Percentiles rank a stretch among this genome's conserved stretches.
Evolutionary conservation across 2,329 filamentous ascomycete species (phyloP).

Genomic region (Raffaelea albimanens): DNA sequence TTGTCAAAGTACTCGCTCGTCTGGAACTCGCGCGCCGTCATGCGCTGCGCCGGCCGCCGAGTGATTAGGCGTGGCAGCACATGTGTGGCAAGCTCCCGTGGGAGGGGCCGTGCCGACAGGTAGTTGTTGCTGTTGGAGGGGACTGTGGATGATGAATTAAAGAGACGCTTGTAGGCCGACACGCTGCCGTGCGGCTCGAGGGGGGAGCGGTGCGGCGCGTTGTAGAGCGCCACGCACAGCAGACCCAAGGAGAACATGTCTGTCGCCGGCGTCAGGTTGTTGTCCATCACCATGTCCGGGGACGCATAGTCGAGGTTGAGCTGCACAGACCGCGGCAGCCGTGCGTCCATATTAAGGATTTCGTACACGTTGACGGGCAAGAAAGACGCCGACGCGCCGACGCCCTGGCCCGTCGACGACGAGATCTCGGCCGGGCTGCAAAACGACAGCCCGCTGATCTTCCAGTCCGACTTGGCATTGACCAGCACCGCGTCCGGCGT

Average conservation of each 20-base stretch:
- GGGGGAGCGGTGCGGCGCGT: slow-evolving; percentile 84
- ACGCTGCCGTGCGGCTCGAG: slow-evolving; percentile 72
- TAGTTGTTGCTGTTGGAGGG: slow-evolving; percentile 79
- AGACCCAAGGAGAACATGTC: slow-evolving; percentile 94
- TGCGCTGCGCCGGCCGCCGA: slow-evolving; percentile 72
- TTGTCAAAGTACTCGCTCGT: slow-evolving; percentile 96
- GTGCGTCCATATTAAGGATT: slow-evolving; percentile 73
- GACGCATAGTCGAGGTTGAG: slow-evolving; percentile 89
- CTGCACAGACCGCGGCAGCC: slow-evolving; percentile 74
- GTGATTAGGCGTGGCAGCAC: slow-evolving; percentile 83
- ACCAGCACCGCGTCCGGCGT: slow-evolving; percentile 90
- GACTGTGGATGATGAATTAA: slow-evolving; percentile 58
- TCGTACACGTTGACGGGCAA: slow-evolving; percentile 75
- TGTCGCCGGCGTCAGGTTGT: slow-evolving; percentile 70
- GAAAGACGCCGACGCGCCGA: slow-evolving; percentile 53
- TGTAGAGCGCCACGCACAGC: slow-evolving; percentile 82
- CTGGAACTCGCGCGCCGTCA: slow-evolving; percentile 87
- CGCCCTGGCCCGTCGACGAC: slow-evolving; percentile 33
- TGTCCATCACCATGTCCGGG: slow-evolving; percentile 89
- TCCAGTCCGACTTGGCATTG: slow-evolving; percentile 98
- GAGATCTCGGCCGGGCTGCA: slow-evolving; percentile 72
- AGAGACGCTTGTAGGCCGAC: slow-evolving; percentile 76
- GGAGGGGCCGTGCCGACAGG: slow-evolving; percentile 68
- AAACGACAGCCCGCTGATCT: slow-evolving; percentile 90
- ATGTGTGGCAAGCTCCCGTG: slow-evolving; percentile 63